Evolutionary conservation across 148 eudicot species (phyloP), one percentile per base, ranked within the genome.

Genomic region (Chenopodium album): DNA sequence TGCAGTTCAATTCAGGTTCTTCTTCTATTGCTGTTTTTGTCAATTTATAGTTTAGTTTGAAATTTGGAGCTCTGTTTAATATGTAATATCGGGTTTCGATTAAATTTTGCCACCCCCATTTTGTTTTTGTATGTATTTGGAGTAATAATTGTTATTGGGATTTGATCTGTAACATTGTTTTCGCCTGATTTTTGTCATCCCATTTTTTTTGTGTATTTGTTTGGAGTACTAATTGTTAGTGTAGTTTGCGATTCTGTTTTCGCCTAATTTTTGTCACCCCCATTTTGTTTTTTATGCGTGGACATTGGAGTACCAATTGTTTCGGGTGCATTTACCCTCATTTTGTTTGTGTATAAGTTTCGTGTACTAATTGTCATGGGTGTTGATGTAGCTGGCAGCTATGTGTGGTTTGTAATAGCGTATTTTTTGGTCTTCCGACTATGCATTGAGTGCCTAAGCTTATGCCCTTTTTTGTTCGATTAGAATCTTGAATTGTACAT

Each of bases 1-100:
- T 96, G 99, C 88, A 83, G 83, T 87, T 91, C 97, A 23, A 91
- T 96, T 82, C 99, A 96, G 97, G 99, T 92, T 59, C 48, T 74
- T 73, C 0, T 34, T 20, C 13, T 52, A 22, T 9, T 23, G 6
- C 65, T 62, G 2, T 22, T 32, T 28, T 32, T 79, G 37, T 31
- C 19, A 56, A 12, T 12, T 17, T 56, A 56, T 56, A 56, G 20
- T 56, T 56, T 17, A 56, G 62, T 56, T 56, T 56, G 14, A 56
- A 17, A 4, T 41, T 41, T 0, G 44, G 44, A 56, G 20, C 20
- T 56, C 62, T 56, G 62, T 13, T 12, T 14, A 56, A 56, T 17
- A 4, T 13, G 5, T 13, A 17, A 17, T 56, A 56, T 56, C 20
- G 4, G 22, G 14, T 13, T 14, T 56, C 7, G 62, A 16, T 2